Evolutionary conservation across 2,329 filamentous ascomycete species (phyloP), one percentile per base, ranked within the genome.

Genomic region (Pseudocercospora ulei): DNA sequence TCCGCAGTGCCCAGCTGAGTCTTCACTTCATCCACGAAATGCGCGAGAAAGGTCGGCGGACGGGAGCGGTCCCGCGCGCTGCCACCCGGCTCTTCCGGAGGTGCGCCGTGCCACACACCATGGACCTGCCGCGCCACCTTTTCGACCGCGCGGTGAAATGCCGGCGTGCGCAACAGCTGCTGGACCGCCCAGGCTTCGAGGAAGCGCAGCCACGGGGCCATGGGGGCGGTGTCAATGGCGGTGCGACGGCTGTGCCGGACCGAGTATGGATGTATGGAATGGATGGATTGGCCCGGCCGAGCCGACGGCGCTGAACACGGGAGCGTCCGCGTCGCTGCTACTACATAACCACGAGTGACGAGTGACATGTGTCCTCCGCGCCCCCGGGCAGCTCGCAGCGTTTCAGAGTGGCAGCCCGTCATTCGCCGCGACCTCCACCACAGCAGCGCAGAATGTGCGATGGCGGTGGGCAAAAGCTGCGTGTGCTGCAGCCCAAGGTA

Each of bases 131-230:
- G 62, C 33, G 74, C 71, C 7, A 70, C 62, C 39, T 64, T 65
- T 14, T 68, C 65, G 11, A 76, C 69, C 16, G 53, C 62, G 38
- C 66, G 64, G 50, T 76, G 73, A 61, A 76, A 76, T 22, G 63
- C 55, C 2, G 70, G 70, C 38, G 69, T 73, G 37, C 61, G 59
- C 26, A 76, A 64, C 38, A 76, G 66, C 63, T 72, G 53, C 25
- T 54, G 47, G 5, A 52, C 54, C 34, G 46, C 41, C 44, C 53
- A 53, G 41, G 63, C 61, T 55, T 66, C 64, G 8, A 66, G 54
- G 8, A 65, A 38, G 23, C 53, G 53, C 13, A 64, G 48, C 62
- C 60, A 63, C 17, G 50, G 53, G 7, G 47, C 50, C 57, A 63
- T 57, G 17, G 26, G 24, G 39, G 35, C 28, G 18, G 12, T 24